Evolutionary conservation across 306 rosid genomes (phyloP).

Genomic region (Cucurbita ficifolia): DNA sequence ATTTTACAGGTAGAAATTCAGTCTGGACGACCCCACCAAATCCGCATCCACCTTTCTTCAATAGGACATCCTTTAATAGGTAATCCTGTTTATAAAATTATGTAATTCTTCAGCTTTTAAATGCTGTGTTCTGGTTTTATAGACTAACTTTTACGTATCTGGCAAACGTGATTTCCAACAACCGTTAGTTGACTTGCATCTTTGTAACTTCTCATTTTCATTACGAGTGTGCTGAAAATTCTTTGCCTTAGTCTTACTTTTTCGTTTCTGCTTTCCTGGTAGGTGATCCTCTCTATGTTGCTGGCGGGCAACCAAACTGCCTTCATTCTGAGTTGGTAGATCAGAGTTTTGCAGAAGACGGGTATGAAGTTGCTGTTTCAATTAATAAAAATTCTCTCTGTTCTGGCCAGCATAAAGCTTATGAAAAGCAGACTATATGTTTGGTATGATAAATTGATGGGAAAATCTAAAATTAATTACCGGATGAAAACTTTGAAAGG

Average conservation of each 20-base stretch:
- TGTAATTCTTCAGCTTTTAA: neutral
- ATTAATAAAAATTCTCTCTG: neutral
- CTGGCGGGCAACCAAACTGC: conserved; percentile 66
- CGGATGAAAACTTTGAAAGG: neutral
- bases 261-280: neutral
- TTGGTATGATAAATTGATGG: neutral
- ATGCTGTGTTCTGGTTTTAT: neutral
- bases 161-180: neutral
- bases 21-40: conserved; percentile 94
- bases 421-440: neutral
- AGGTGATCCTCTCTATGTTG: conserved; percentile 84
- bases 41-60: conserved; percentile 88
- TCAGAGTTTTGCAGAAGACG: conserved; percentile 57
- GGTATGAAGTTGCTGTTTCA: conserved; percentile 27
- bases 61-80: conserved; percentile 79
- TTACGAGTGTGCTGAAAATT: neutral
- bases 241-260: neutral
- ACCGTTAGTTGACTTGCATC: neutral
- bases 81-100: conserved; percentile 9
- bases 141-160: neutral
- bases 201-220: neutral
- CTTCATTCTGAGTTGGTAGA: conserved; percentile 28
- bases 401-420: neutral
- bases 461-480: neutral
- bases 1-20: conserved; percentile 70